Percentiles rank a stretch among this genome's conserved stretches.
Evolutionary conservation across 352 stramenopile genomes (phyloP).

Genomic region (Globisporangium barbulae): DNA sequence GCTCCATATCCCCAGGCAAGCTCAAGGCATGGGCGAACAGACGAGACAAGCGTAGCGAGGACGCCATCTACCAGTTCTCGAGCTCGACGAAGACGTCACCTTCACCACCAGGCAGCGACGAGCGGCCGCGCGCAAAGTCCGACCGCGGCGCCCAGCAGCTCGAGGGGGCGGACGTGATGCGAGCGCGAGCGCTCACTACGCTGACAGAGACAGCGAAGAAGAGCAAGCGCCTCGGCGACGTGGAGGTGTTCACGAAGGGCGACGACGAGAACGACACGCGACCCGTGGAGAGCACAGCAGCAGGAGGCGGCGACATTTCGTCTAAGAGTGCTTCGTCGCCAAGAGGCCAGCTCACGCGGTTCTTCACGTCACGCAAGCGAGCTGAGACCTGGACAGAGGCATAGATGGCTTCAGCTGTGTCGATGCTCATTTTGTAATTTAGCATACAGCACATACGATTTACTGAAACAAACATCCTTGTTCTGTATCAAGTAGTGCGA

Average conservation of each 20-base stretch:
- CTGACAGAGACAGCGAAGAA: background rate
- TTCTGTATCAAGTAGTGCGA: background rate
- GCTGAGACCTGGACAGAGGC: background rate
- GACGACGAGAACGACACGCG: constrained; percentile 2
- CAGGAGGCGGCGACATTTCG: background rate
- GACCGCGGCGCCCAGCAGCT: constrained; percentile 6
- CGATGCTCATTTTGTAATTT: background rate
- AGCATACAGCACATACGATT: background rate
- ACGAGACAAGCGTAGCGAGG: constrained; percentile 19
- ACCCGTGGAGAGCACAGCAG: background rate
- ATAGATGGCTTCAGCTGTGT: background rate
- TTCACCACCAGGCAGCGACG: background rate
- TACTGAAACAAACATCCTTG: no score
- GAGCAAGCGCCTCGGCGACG: background rate
- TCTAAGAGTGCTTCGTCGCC: constrained; percentile 4
- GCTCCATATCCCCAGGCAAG: constrained; percentile 7
- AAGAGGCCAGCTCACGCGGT: constrained; percentile 7
- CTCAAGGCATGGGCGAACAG: constrained; percentile 19
- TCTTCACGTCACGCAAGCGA: constrained; percentile 15
- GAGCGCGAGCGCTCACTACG: background rate
- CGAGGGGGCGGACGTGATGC: background rate
- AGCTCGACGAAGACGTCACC: constrained; percentile 7
- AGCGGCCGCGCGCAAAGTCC: constrained; percentile 10
- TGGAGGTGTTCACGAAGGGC: constrained; percentile 11
- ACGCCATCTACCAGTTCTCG: constrained; percentile 6